Conservation (phyloP, 1,284 basidiomycete species). For the Rhizoctonia solani region DNA sequence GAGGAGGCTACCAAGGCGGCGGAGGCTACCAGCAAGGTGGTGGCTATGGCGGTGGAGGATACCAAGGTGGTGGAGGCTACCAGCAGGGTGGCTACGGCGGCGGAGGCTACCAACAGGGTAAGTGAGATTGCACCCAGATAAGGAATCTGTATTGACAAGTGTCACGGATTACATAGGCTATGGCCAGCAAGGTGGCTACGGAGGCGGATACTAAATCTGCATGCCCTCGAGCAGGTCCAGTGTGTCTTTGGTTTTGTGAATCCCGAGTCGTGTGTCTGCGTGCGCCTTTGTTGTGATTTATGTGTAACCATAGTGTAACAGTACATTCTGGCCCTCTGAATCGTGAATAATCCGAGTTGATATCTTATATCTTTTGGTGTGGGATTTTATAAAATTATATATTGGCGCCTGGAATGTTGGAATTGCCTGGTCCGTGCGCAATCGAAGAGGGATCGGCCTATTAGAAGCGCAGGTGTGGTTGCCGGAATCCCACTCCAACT, state of each 20-base stretch:
- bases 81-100: neutral
- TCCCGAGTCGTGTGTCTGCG: slow-evolving; percentile 1
- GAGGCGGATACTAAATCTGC: neutral
- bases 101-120: neutral
- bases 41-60: slow-evolving; percentile 12
- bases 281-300: slow-evolving; percentile 13
- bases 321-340: too few relatives aligned
- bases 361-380: too few relatives aligned
- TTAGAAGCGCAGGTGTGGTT: slow-evolving; percentile 3
- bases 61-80: slow-evolving; percentile 13
- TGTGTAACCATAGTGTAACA: slow-evolving; percentile 17
- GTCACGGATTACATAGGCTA: slow-evolving; percentile 7
- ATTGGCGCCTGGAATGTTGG: too few relatives aligned
- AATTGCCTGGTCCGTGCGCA: slow-evolving; percentile 26
- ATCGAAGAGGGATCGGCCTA: slow-evolving; percentile 9
- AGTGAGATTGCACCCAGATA: neutral
- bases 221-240: too few relatives aligned
- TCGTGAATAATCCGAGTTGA: too few relatives aligned
- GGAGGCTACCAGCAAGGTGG: slow-evolving; percentile 23
- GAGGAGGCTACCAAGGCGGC: too few relatives aligned
- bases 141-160: neutral
- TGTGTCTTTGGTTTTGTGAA: neutral
- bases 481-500: neutral
- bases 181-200: neutral
- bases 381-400: too few relatives aligned